Percentiles rank a stretch among this genome's conserved stretches.
These are phyloP conservation scores for Sporodiniella umbellata DNA, from an alignment of 371 early-diverging fungal genomes.

Conservation along the genomic window DNA sequence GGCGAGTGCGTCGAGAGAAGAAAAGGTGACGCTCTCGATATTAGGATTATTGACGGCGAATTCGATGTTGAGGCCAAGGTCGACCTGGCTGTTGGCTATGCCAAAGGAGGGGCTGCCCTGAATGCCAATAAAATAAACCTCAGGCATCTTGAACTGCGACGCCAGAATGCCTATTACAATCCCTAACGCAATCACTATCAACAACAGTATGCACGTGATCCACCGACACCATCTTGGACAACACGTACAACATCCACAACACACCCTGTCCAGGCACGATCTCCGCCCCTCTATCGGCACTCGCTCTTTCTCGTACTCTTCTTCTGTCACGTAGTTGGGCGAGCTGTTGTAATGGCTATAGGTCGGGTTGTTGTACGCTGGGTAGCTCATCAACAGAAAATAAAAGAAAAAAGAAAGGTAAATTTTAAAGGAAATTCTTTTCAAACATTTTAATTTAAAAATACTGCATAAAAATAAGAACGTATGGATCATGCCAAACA, in stretches of 20 bases:
- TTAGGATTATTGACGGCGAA: slow-evolving; percentile 55
- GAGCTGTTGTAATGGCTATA: no score
- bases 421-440: no score
- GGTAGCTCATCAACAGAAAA: no score
- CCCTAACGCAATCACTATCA: slow-evolving; percentile 23
- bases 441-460: no score
- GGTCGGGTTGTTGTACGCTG: no score
- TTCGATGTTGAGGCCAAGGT: slow-evolving; percentile 25
- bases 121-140: slow-evolving; percentile 32
- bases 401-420: no score
- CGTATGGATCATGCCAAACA: no score
- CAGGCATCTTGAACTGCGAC: slow-evolving; percentile 36
- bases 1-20: slow-evolving; percentile 50
- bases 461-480: no score
- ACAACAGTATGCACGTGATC: slow-evolving; percentile 27
- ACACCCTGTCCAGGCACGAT: slow-evolving; percentile 39
- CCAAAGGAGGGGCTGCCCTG: slow-evolving; percentile 26
- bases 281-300: no score
- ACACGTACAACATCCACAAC: slow-evolving; percentile 49
- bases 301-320: no score
- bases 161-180: slow-evolving; percentile 40
- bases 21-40: slow-evolving; percentile 55
- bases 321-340: no score
- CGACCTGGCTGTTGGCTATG: slow-evolving; percentile 13
- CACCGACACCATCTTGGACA: slow-evolving; percentile 43